phyloP scores from a whole-genome alignment of 2,329 filamentous ascomycete species.

The Acephala macrosclerotiorum region DNA sequence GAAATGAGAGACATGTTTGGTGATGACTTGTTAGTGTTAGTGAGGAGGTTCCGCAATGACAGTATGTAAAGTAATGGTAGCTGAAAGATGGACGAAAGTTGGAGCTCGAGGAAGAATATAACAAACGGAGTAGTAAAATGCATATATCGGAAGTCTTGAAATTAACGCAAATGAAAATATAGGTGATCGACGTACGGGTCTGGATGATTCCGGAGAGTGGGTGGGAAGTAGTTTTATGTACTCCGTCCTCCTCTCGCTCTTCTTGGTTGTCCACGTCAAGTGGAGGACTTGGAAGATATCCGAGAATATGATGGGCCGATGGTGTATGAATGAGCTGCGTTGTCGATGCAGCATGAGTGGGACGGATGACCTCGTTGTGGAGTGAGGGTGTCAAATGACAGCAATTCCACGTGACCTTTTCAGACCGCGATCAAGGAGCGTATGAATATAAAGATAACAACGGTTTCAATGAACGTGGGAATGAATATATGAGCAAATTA shows the following conservation, averaged over 20 bases:
- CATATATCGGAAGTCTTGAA: not conserved
- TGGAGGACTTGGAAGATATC: not conserved
- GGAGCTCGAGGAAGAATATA: not conserved
- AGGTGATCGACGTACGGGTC: not conserved
- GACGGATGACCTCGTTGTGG: not conserved
- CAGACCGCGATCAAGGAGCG: conserved; percentile 10
- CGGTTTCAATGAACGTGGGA: not conserved
- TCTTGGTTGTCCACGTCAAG: conserved; percentile 8
- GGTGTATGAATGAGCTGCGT: not conserved
- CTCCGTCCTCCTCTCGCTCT: not conserved
- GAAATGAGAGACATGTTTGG: not conserved
- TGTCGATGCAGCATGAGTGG: conserved; percentile 10
- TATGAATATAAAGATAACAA: conserved; percentile 1
- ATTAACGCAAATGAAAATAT: not conserved
- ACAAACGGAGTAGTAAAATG: not conserved
- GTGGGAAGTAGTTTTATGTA: conserved; percentile 10
- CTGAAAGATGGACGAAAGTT: not conserved
- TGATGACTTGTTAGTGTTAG: conserved; percentile 9
- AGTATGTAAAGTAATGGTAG: not conserved
- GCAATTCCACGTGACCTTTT: conserved; percentile 2
- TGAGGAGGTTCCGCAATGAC: not conserved
- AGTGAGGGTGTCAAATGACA: conserved; percentile 4
- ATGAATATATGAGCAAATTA: not conserved
- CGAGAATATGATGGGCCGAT: not conserved
- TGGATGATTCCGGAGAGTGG: not conserved